phyloP scores from a whole-genome alignment of 768 basidiomycete genomes.

The Leccinum fibrillosum region DNA sequence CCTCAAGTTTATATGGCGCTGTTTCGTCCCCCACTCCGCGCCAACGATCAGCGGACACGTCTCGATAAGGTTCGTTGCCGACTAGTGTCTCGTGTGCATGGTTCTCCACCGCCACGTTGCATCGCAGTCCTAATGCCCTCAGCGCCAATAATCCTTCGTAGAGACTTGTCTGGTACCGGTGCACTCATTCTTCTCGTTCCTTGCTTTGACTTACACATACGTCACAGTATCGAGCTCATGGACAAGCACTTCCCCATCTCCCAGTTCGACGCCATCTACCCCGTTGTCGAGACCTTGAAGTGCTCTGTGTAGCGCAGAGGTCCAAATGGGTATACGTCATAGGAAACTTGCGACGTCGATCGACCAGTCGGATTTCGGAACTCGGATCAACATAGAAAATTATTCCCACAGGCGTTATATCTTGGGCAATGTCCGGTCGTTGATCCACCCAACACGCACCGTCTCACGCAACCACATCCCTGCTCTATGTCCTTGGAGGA shows the following conservation, averaged over 20 bases:
- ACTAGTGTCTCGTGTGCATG: background rate
- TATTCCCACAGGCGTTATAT: too few relatives aligned
- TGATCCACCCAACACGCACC: background rate
- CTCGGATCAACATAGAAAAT: too few relatives aligned
- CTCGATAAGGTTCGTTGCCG: conserved; percentile 38
- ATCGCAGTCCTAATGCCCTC: conserved; percentile 51
- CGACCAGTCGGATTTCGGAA: too few relatives aligned
- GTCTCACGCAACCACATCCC: background rate
- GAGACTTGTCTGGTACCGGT: conserved; percentile 63
- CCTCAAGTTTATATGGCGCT: conserved; percentile 48
- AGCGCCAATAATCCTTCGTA: conserved; percentile 37
- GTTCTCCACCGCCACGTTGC: background rate
- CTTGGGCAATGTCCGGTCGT: too few relatives aligned
- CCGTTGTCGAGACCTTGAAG: conserved; percentile 33
- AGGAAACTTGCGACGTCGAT: too few relatives aligned
- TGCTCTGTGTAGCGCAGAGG: too few relatives aligned
- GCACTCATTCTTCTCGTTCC: too few relatives aligned
- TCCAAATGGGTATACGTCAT: too few relatives aligned
- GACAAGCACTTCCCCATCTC: conserved; percentile 54
- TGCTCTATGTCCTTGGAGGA: background rate
- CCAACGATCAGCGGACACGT: conserved; percentile 39
- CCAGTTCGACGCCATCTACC: conserved; percentile 64
- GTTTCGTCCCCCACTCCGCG: conserved; percentile 42
- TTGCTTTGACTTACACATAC: too few relatives aligned
- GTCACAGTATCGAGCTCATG: conserved; percentile 49